Conservation (phyloP, 1,139 yeast genomes). For the Pichia cactophila region DNA sequence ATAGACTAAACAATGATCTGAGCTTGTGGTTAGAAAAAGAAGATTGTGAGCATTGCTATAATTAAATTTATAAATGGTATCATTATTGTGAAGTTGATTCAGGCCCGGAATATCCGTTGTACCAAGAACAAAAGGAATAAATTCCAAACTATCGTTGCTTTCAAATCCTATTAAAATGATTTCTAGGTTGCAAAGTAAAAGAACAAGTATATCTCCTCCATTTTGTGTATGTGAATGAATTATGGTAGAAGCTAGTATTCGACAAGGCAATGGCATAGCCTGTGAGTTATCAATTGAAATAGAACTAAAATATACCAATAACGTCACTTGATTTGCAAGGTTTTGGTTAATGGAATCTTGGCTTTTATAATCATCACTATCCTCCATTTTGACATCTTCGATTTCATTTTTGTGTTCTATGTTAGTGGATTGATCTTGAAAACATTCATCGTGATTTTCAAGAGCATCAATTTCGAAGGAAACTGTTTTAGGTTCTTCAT, state of each 20-base stretch:
- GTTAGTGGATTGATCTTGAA: background rate
- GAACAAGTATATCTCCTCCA: constrained; percentile 3
- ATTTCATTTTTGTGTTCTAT: background rate
- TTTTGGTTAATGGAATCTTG: background rate
- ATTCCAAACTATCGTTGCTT: background rate
- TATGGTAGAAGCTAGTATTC: constrained; percentile 20
- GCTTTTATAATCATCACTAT: background rate
- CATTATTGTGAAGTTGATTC: background rate
- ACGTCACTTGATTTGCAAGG: constrained; percentile 10
- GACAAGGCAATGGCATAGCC: constrained; percentile 15
- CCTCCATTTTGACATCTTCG: background rate
- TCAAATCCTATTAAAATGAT: constrained; percentile 19
- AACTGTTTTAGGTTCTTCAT: background rate
- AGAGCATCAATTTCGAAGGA: background rate
- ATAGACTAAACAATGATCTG: constrained; percentile 2
- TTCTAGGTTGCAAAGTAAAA: constrained; percentile 9
- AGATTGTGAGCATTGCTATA: background rate
- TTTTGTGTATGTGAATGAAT: constrained; percentile 14
- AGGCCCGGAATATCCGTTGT: background rate
- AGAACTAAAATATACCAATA: constrained; percentile 20
- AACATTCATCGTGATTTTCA: background rate
- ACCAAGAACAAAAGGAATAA: constrained; percentile 3
- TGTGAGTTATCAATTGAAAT: constrained; percentile 20
- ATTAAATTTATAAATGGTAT: background rate
- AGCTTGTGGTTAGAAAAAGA: background rate